Percentiles rank a stretch among this genome's conserved stretches.
phyloP scores from a whole-genome alignment of 1,139 yeast genomes.

The Casaregolazyma lundiana region DNA sequence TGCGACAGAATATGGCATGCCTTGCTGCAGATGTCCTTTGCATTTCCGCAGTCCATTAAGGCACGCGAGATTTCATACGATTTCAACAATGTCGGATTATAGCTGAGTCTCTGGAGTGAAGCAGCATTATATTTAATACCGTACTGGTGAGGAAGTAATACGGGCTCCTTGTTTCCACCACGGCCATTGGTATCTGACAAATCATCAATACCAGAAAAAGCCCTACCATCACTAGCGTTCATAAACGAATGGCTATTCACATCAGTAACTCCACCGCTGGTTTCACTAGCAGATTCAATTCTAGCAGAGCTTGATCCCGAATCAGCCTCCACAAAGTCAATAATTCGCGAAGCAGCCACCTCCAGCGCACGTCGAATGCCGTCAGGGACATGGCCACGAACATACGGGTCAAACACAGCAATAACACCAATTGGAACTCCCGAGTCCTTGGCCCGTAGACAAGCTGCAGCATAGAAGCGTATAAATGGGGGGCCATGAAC shows the following conservation, averaged over 20 bases:
- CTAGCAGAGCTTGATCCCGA: constrained; percentile 18
- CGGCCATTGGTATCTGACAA: background rate
- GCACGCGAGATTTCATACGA: constrained; percentile 39
- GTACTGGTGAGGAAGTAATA: constrained; percentile 13
- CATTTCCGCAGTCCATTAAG: constrained; percentile 40
- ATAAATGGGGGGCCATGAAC: constrained; percentile 58
- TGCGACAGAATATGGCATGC: constrained; percentile 41
- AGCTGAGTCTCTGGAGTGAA: constrained; percentile 6
- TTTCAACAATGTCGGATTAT: constrained; percentile 24
- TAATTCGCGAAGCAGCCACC: constrained; percentile 40
- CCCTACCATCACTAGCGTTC: background rate
- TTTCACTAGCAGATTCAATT: constrained; percentile 18
- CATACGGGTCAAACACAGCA: constrained; percentile 53
- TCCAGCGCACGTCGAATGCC: constrained; percentile 37
- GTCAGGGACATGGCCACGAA: constrained; percentile 39
- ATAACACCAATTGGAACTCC: constrained; percentile 52
- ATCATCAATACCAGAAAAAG: background rate
- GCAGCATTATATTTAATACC: constrained; percentile 10
- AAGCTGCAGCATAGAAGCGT: constrained; percentile 61
- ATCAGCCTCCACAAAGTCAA: constrained; percentile 39
- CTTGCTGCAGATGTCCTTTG: constrained; percentile 25
- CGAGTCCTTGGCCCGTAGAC: constrained; percentile 38
- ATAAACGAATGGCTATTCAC: background rate
- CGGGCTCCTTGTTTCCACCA: background rate
- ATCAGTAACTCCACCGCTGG: constrained; percentile 5